Evolutionary conservation across 176 grass and related monocot species (phyloP), one percentile per base, ranked within the genome.

Genomic region (Triticum dicoccoides): DNA sequence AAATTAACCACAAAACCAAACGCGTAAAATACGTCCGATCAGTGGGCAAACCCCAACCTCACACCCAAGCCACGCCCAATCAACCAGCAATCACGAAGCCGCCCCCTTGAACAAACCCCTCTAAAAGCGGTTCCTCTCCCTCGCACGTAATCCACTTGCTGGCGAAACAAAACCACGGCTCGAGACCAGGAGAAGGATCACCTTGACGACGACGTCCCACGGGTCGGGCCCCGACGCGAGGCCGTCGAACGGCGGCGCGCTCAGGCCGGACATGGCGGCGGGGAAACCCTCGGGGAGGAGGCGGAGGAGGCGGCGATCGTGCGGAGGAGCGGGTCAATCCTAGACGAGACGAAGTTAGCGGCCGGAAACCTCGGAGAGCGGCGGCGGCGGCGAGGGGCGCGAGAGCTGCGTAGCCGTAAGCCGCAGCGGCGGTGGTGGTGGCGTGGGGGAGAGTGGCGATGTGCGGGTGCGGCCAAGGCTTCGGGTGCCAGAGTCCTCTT

Each of bases 381-480:
- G 3, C 33, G 52, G 12, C 33, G 32, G 11, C 29, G 11, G 4
- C 17, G 39, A 11, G 2, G 15, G 47, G 11, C 21, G 21, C 11
- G 56, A 3, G 47, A 25, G 81, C 88, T 88, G 93, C 93, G 93
- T 95, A 95, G 81, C 93, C 93, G 93, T 95, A 58, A 95, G 90
- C 93, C 93, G 93, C 93, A 95, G 87, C 86, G 52, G 63, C 11
- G 71, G 15, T 35, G 62, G 81, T 5, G 74, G 68, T 20, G 89
- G 0, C 73, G 73, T 54, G 73, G 5, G 20, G 45, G 61, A 21
- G 76, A 63, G 45, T 61, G 85, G 63, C 45, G 80, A 62, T 80
- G 73, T 33, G 73, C 14, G 51, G 44, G 25, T 24, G 65, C 54
- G 72, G 79, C 15, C 79, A 18, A 77, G 13, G 69, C 20, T 17